A percentile compares a stretch with the other conserved stretches of the same genome.
Conservation (phyloP, 2,329 filamentous ascomycete species). For the Fusarium solani-melongenae region DNA sequence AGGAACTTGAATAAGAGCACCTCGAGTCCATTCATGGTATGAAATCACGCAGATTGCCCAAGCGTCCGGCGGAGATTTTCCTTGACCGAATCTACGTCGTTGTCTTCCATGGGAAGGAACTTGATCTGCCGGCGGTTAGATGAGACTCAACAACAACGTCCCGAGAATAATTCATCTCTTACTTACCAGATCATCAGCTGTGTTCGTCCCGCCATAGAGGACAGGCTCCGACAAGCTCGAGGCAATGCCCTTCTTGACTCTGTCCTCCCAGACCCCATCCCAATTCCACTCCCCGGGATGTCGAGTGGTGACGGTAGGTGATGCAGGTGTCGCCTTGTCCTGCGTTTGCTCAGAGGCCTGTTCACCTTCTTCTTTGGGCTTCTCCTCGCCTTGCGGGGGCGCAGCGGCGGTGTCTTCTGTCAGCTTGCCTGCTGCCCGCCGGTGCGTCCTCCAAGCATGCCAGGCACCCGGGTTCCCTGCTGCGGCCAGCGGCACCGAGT, state of each 20-base stretch:
- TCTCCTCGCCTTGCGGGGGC: neutral
- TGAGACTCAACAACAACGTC: neutral
- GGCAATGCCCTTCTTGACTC: constrained; percentile 82
- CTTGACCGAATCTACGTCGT: constrained; percentile 67
- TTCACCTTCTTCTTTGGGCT: neutral
- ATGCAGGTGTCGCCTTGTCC: constrained; percentile 12
- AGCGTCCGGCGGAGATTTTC: constrained; percentile 67
- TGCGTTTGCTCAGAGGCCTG: constrained; percentile 22
- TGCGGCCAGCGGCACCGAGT: constrained; percentile 81
- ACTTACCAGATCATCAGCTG: constrained; percentile 78
- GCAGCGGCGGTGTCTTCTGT: constrained; percentile 15
- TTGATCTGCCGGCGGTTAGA: constrained; percentile 62
- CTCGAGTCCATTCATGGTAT: neutral
- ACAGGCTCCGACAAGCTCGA: constrained; percentile 82
- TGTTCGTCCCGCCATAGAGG: constrained; percentile 74
- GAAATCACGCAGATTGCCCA: constrained; percentile 44
- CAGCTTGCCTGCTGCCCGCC: constrained; percentile 51
- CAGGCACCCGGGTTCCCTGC: constrained; percentile 92
- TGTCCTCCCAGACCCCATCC: constrained; percentile 95
- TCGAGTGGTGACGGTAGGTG: constrained; percentile 14
- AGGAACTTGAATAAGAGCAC: neutral
- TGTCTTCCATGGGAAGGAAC: constrained; percentile 73
- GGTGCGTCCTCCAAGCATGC: constrained; percentile 89
- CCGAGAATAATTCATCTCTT: neutral
- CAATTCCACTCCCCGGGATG: constrained; percentile 91